A percentile compares a stretch with the other conserved stretches of the same genome.
These are phyloP conservation scores for Coniferiporia weirii DNA, from an alignment of 1,284 basidiomycete genomes.

Conservation along the genomic window DNA sequence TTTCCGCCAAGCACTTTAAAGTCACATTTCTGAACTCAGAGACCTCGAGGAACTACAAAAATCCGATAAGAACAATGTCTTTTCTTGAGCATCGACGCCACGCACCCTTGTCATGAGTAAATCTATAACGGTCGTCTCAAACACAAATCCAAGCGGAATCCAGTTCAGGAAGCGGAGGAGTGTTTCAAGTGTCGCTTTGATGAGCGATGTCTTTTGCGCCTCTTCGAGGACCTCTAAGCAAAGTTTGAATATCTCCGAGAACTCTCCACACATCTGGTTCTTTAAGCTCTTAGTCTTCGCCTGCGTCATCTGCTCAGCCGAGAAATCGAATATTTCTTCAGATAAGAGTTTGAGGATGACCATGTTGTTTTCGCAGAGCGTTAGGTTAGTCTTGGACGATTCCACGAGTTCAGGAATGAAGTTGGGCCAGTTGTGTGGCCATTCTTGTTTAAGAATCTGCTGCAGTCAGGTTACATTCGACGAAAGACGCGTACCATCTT, in stretches of 20 bases:
- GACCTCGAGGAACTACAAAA: conserved; percentile 84
- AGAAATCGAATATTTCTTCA: conserved; percentile 99
- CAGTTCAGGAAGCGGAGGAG: conserved; percentile 96
- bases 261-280: conserved; percentile 97
- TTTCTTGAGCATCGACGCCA: conserved; percentile 18
- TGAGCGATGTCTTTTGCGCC: conserved; percentile 94
- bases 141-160: conserved; percentile 99
- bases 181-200: conserved; percentile 95
- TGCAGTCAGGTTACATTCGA: not conserved
- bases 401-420: conserved; percentile 98
- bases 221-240: conserved; percentile 96
- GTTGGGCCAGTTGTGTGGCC: conserved; percentile 99
- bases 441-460: conserved; percentile 99
- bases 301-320: conserved; percentile 98
- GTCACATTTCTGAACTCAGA: conserved; percentile 98
- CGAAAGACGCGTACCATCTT: conserved; percentile 20
- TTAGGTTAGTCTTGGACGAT: conserved; percentile 94
- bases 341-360: conserved; percentile 96
- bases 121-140: conserved; percentile 98
- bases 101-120: conserved; percentile 82
- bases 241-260: conserved; percentile 93
- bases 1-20: conserved; percentile 95
- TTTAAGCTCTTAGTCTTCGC: conserved; percentile 97
- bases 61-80: conserved; percentile 11
- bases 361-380: conserved; percentile 99